Conservation (phyloP, 768 basidiomycete species). For the Phanerodontia chrysosporium region DNA sequence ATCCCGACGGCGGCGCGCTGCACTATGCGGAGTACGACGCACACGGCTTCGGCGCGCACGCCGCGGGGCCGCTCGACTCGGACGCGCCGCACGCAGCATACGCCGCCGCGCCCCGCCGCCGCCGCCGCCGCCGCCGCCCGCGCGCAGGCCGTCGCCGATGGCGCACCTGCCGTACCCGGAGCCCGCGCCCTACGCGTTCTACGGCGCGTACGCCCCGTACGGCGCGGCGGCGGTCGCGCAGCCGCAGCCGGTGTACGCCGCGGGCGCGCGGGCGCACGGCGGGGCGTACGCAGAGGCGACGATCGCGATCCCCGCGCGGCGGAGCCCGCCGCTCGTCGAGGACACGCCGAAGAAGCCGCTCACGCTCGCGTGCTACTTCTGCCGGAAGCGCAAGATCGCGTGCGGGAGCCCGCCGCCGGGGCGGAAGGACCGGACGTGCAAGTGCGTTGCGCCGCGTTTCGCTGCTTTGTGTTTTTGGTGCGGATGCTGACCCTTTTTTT, state of each 20-base stretch:
- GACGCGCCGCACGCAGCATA: neutral
- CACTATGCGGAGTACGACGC: neutral
- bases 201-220: neutral
- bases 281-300: neutral
- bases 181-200: neutral
- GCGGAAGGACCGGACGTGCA: constrained; percentile 30
- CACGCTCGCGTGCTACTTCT: constrained; percentile 37
- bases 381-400: constrained; percentile 36
- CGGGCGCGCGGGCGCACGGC: neutral
- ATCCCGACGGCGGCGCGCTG: neutral
- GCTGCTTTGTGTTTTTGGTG: neutral
- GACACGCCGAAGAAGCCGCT: constrained; percentile 33
- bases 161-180: constrained; percentile 13
- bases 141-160: constrained; percentile 11
- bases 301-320: constrained; percentile 8
- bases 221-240: neutral
- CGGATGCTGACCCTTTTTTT: constrained; percentile 5
- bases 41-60: neutral
- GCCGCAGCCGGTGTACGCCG: neutral
- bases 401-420: constrained; percentile 30
- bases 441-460: constrained; percentile 25
- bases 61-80: too few species aligned
- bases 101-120: neutral
- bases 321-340: constrained; percentile 19
- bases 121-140: neutral